Conservation (phyloP, 2,329 filamentous ascomycete species). For the Pseudogymnoascus sp. region DNA sequence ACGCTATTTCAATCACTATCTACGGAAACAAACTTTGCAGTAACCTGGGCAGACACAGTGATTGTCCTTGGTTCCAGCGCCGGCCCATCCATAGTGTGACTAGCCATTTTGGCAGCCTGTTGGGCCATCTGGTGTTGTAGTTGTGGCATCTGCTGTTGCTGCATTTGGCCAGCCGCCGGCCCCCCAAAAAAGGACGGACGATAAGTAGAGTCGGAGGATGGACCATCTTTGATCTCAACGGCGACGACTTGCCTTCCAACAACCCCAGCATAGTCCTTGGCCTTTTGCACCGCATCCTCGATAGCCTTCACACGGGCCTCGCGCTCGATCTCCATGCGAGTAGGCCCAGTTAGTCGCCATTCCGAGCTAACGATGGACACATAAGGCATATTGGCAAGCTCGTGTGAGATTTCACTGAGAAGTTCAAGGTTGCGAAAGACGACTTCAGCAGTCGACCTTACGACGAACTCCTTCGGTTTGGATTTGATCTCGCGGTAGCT, state of each 20-base stretch:
- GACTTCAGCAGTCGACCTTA: constrained; percentile 14
- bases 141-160: neutral
- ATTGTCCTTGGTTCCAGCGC: constrained; percentile 18
- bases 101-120: neutral
- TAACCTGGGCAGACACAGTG: constrained; percentile 16
- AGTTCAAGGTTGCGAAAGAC: constrained; percentile 18
- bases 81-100: constrained; percentile 8
- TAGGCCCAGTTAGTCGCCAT: constrained; percentile 18
- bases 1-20: neutral
- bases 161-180: neutral
- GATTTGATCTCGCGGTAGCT: neutral
- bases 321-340: constrained; percentile 14
- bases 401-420: constrained; percentile 14
- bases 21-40: constrained; percentile 15
- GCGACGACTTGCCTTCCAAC: constrained; percentile 17
- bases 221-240: constrained; percentile 17
- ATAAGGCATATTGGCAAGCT: constrained; percentile 18
- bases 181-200: neutral
- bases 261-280: constrained; percentile 18
- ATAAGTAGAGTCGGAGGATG: neutral
- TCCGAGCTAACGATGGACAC: constrained; percentile 17
- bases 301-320: constrained; percentile 20
- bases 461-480: constrained; percentile 13
- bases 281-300: constrained; percentile 19
- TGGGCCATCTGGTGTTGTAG: neutral